Percentiles rank a stretch among this genome's conserved stretches.
phyloP scores from a whole-genome alignment of 2,329 filamentous ascomycete species.

The Colletotrichum theobromicola region DNA sequence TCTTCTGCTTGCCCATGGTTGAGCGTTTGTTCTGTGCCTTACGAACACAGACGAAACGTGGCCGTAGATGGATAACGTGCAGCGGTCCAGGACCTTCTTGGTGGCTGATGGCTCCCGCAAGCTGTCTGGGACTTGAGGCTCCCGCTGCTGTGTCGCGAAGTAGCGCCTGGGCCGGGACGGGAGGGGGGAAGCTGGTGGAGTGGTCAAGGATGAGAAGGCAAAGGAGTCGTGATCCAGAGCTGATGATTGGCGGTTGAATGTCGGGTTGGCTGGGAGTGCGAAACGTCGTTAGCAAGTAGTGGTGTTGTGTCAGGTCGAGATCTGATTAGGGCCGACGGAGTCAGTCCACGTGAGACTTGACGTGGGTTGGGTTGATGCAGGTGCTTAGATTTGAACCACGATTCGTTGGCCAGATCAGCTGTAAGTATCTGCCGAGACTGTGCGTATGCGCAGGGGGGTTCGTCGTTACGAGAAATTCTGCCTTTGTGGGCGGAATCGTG shows the following conservation, averaged over 20 bases:
- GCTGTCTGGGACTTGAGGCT: constrained; percentile 18
- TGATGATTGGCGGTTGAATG: neutral
- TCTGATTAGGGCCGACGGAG: neutral
- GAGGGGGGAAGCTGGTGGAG: neutral
- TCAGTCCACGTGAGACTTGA: neutral
- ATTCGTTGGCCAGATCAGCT: neutral
- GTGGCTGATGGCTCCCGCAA: constrained; percentile 10
- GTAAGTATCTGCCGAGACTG: neutral
- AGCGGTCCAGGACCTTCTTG: neutral
- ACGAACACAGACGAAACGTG: neutral
- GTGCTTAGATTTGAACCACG: neutral
- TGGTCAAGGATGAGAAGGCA: neutral
- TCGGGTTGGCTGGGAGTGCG: neutral
- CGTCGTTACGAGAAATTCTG: neutral
- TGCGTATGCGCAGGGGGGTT: neutral
- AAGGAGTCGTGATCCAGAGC: neutral
- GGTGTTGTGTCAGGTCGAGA: neutral
- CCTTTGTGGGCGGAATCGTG: neutral
- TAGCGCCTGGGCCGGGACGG: neutral
- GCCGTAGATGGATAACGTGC: constrained; percentile 2
- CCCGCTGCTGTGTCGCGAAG: neutral
- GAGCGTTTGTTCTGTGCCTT: constrained; percentile 14
- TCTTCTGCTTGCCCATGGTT: constrained; percentile 25
- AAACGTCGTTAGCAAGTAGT: neutral
- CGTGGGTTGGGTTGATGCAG: neutral